phyloP scores from a whole-genome alignment of 164 flowering plant genomes.

The Stephania japonica region DNA sequence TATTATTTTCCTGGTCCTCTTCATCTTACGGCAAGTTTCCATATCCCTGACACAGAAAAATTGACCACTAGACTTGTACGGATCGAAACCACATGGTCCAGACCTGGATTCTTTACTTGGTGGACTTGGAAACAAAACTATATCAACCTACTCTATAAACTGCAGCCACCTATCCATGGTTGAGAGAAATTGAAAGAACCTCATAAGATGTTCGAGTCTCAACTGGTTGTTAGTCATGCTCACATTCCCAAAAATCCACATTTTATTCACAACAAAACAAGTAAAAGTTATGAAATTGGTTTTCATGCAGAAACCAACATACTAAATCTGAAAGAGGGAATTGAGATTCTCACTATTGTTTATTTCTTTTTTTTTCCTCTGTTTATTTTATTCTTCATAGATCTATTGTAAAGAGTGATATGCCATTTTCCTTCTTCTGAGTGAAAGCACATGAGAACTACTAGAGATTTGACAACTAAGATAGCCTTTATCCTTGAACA shows the following conservation, averaged over 20 bases:
- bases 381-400: not conserved
- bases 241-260: not conserved
- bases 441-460: too few species aligned
- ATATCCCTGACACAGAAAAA: not conserved
- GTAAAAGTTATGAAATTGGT: not conserved
- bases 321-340: not conserved
- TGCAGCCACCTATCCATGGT: not conserved
- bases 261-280: not conserved
- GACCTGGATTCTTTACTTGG: not conserved
- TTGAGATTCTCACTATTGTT: not conserved
- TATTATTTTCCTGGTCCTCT: not conserved
- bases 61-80: too few species aligned
- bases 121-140: not conserved
- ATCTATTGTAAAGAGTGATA: not conserved
- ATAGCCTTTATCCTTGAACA: not conserved
- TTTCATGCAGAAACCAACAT: not conserved
- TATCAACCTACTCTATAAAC: not conserved
- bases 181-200: not conserved
- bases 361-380: not conserved
- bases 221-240: not conserved
- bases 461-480: not conserved
- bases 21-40: not conserved
- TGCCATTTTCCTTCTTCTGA: too few species aligned
- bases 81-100: too few species aligned
- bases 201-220: not conserved